Evolutionary conservation across 2,329 filamentous ascomycete genomes (phyloP).

Genomic region (Pseudogymnoascus sp.): DNA sequence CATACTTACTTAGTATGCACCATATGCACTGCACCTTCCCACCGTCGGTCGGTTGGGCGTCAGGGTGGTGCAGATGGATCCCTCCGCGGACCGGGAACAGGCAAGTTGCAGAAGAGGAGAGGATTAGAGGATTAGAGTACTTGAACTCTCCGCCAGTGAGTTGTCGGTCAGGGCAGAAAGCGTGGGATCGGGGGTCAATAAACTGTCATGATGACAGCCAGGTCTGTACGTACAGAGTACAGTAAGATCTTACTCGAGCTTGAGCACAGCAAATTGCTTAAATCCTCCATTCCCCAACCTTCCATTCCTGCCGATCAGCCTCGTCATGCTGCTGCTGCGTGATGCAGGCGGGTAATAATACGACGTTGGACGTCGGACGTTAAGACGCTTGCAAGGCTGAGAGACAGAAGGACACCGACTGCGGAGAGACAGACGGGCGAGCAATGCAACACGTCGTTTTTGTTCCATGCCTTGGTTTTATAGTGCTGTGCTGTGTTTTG

Average conservation of each 20-base stretch:
- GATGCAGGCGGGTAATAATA: background rate
- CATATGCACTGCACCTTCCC: background rate
- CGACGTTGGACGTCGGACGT: background rate
- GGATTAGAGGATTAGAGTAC: background rate
- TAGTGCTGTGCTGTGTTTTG: background rate
- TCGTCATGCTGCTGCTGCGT: background rate
- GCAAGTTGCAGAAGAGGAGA: background rate
- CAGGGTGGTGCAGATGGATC: background rate
- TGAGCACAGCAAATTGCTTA: background rate
- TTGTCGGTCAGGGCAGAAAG: background rate
- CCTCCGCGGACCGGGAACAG: background rate
- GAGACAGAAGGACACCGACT: background rate
- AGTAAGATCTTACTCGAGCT: background rate
- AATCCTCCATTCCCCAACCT: background rate
- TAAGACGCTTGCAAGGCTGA: background rate
- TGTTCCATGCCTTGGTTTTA: background rate
- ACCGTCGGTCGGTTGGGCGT: background rate
- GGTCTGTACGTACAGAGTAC: background rate
- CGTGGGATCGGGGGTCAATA: background rate
- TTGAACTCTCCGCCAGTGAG: background rate
- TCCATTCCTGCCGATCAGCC: background rate
- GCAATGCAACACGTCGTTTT: background rate
- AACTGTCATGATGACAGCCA: background rate
- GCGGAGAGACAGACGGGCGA: background rate
- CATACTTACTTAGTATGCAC: background rate